Evolutionary conservation across 805 yeast species (phyloP).

Genomic region (Hanseniaspora occidentalis): DNA sequence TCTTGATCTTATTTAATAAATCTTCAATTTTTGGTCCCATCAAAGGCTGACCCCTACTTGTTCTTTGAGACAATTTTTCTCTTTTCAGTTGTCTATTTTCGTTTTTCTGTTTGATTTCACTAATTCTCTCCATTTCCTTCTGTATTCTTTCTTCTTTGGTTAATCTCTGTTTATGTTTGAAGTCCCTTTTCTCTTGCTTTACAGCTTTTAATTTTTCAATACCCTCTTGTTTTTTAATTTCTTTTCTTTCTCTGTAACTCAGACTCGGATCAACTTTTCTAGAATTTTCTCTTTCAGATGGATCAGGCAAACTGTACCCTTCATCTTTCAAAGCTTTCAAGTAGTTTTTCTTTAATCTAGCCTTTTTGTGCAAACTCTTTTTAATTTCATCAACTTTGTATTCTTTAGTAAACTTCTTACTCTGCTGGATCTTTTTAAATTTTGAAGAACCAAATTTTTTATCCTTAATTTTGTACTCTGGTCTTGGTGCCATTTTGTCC

Average conservation of each 20-base stretch:
- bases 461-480: not conserved
- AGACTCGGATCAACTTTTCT: slow-evolving; percentile 2
- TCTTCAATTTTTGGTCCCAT: slow-evolving; percentile 83
- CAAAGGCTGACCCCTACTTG: slow-evolving; percentile 72
- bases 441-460: not conserved
- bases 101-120: slow-evolving; percentile 27
- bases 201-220: slow-evolving; percentile 25
- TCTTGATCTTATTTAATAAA: slow-evolving; percentile 63
- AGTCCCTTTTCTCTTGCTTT: slow-evolving; percentile 21
- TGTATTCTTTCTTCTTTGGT: slow-evolving; percentile 28
- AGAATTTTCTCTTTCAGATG: slow-evolving; percentile 10
- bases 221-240: slow-evolving; percentile 16
- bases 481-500: not conserved
- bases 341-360: slow-evolving; percentile 70
- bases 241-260: slow-evolving; percentile 5
- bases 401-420: slow-evolving; percentile 27
- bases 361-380: slow-evolving; percentile 62
- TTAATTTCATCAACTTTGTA: slow-evolving; percentile 52
- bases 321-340: slow-evolving; percentile 67
- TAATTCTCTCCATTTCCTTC: slow-evolving; percentile 26
- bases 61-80: slow-evolving; percentile 37
- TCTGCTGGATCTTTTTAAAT: not conserved
- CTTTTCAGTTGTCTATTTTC: slow-evolving; percentile 32
- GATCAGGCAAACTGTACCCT: slow-evolving; percentile 44
- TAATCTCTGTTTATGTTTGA: slow-evolving; percentile 13